These are phyloP conservation scores for Rhipidocladum racemiflorum DNA, from an alignment of 176 grass and related monocot genomes.

Conservation along the genomic window DNA sequence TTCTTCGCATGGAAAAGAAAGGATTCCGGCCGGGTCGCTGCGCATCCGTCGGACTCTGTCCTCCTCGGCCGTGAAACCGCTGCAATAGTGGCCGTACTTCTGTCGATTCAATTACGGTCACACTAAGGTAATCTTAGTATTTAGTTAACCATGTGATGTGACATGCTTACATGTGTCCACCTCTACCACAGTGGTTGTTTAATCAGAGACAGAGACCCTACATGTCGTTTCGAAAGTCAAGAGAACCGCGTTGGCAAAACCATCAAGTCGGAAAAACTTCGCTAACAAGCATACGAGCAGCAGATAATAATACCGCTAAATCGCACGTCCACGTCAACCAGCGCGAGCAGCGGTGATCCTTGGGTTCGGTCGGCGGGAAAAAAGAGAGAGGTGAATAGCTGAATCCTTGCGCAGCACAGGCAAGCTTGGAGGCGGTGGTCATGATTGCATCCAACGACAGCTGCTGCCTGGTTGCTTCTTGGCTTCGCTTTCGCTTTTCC, in stretches of 20 bases:
- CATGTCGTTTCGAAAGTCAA: background rate
- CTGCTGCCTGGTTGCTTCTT: background rate
- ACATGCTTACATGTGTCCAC: background rate
- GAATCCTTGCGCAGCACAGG: background rate
- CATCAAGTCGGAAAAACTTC: background rate
- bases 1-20: no score
- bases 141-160: background rate
- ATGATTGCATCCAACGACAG: slow-evolving; percentile 19
- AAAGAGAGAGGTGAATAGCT: background rate
- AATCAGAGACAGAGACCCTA: background rate
- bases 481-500: slow-evolving; percentile 35
- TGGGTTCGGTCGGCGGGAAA: slow-evolving; percentile 33
- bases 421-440: background rate
- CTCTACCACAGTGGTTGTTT: no score
- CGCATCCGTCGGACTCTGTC: no score
- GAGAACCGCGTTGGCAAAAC: background rate
- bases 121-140: no score
- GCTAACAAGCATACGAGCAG: background rate
- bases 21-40: no score
- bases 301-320: background rate
- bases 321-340: background rate
- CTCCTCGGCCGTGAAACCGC: no score
- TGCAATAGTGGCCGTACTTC: background rate
- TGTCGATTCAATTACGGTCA: background rate
- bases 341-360: background rate